A percentile compares a stretch with the other conserved stretches of the same genome.
Evolutionary conservation across 148 eudicot genomes (phyloP).

Genomic region (Simmondsia chinensis): DNA sequence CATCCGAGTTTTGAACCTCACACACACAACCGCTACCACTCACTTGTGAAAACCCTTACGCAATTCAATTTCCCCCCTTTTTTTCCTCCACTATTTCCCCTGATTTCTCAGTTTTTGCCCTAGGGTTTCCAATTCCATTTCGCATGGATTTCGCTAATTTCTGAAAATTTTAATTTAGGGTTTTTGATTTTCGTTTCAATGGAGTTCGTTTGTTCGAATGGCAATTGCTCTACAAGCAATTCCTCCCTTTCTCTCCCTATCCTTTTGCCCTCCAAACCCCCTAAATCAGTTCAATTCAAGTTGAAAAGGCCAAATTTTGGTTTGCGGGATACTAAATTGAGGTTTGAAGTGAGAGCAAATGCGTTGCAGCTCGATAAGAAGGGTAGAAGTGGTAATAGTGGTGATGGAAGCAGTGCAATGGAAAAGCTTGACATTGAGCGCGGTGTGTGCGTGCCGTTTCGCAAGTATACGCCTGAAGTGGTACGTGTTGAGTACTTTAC

Average conservation of each 20-base stretch:
- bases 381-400: neutral
- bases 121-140: no score
- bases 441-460: conserved; percentile 94
- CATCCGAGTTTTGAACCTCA: no score
- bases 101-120: no score
- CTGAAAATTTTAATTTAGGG: neutral
- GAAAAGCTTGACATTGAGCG: conserved; percentile 90
- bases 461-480: conserved; percentile 77
- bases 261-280: conserved; percentile 1
- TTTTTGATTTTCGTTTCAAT: conserved; percentile 8
- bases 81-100: no score
- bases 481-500: conserved; percentile 19
- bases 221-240: conserved; percentile 7
- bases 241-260: conserved; percentile 4
- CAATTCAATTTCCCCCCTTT: no score
- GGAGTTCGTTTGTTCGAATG: conserved; percentile 13
- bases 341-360: conserved; percentile 11
- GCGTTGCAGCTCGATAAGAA: conserved; percentile 23
- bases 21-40: no score
- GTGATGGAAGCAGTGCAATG: conserved; percentile 41
- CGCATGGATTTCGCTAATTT: neutral
- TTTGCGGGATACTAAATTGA: neutral
- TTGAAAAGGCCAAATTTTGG: neutral
- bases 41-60: no score
- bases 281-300: conserved; percentile 4